Evolutionary conservation across 2,329 filamentous ascomycete species (phyloP).

Genomic region (Xylariaceae sp.): DNA sequence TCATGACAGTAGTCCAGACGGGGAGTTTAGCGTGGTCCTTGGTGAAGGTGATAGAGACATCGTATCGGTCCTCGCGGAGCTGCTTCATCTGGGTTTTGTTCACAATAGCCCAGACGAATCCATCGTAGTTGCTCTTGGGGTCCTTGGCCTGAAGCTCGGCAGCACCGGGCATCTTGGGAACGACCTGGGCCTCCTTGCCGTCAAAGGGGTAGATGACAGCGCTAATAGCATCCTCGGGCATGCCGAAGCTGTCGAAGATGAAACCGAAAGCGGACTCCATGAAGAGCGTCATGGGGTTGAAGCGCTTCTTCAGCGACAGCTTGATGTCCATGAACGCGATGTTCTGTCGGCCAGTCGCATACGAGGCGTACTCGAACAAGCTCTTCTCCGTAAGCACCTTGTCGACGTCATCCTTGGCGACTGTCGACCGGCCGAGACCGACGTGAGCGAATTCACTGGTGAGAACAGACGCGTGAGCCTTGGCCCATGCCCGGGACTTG

Average conservation of each 20-base stretch:
- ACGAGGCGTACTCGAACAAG: conserved; percentile 77
- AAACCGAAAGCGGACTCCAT: conserved; percentile 66
- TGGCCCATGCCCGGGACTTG: conserved; percentile 76
- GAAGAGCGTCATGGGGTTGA: conserved; percentile 63
- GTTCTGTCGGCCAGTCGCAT: conserved; percentile 89
- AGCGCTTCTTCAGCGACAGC: conserved; percentile 75
- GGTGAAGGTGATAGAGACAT: conserved; percentile 85
- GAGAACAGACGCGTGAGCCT: conserved; percentile 65
- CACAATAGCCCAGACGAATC: conserved; percentile 91
- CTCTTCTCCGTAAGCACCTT: conserved; percentile 77
- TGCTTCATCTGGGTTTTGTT: conserved; percentile 92
- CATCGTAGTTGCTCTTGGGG: conserved; percentile 69
- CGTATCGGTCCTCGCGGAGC: conserved; percentile 87
- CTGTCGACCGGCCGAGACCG: conserved; percentile 63
- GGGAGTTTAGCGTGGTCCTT: conserved; percentile 91
- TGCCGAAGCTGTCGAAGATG: conserved; percentile 70
- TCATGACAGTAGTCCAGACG: conserved; percentile 89
- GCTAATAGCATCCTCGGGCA: conserved; percentile 68
- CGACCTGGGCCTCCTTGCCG: conserved; percentile 76
- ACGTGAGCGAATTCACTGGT: conserved; percentile 80
- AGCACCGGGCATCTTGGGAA: conserved; percentile 59
- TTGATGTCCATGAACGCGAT: conserved; percentile 85
- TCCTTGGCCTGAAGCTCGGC: conserved; percentile 52
- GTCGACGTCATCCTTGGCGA: conserved; percentile 45
- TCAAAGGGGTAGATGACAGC: conserved; percentile 84